A percentile compares a stretch with the other conserved stretches of the same genome.
phyloP scores from a whole-genome alignment of 306 rosid species.

The Pueraria montana region DNA sequence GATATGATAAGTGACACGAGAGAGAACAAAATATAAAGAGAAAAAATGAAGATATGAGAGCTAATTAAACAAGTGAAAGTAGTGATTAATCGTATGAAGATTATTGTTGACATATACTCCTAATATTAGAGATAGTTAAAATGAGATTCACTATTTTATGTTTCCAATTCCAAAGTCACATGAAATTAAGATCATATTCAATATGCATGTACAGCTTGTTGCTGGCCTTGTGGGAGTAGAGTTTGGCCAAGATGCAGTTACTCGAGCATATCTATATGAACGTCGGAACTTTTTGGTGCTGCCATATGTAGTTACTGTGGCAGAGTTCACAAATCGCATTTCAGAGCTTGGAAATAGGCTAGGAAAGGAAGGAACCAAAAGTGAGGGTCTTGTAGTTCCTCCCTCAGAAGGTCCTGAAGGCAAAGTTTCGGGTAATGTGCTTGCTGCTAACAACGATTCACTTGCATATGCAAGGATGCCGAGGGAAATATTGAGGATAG shows the following conservation, averaged over 20 bases:
- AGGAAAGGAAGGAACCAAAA: constrained; percentile 65
- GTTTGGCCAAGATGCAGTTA: constrained; percentile 61
- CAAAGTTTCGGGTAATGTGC: background rate
- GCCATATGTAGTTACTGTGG: constrained; percentile 65
- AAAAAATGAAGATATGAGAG: too few species aligned
- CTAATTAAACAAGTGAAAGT: too few species aligned
- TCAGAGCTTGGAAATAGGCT: constrained; percentile 54
- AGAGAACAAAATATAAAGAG: too few species aligned
- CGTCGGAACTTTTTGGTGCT: constrained; percentile 15
- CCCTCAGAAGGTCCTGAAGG: constrained; percentile 61
- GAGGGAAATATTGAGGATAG: constrained; percentile 63
- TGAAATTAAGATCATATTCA: too few species aligned
- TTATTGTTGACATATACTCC: too few species aligned
- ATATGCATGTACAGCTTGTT: constrained; percentile 56
- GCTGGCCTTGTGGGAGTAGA: constrained; percentile 77
- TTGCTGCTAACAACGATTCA: constrained; percentile 46
- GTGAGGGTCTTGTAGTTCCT: constrained; percentile 74
- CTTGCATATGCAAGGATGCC: constrained; percentile 68
- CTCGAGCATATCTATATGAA: constrained; percentile 63
- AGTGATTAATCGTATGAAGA: too few species aligned
- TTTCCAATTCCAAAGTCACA: too few species aligned
- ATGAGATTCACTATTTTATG: too few species aligned
- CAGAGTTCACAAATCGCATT: constrained; percentile 65
- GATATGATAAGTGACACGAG: too few species aligned
- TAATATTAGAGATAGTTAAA: too few species aligned